Base-by-base conservation (phyloP, 192 early-diverging fungal species). In the Linnemannia schmuckeri region DNA sequence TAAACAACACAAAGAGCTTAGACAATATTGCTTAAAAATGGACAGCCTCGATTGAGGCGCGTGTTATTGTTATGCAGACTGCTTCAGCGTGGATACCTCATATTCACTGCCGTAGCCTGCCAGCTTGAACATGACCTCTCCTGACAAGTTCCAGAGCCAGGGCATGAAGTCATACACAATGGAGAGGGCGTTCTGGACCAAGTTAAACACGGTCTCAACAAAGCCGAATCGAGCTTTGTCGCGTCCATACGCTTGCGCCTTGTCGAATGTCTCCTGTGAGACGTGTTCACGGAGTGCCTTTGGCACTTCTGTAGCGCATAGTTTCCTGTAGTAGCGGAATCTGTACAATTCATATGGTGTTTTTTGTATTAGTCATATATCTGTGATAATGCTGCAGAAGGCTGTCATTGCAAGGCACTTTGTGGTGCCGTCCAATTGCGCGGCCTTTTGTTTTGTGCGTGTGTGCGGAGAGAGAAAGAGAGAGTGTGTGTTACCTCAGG, bases 211-310 rank as follows among this genome's bases (percentile, higher is more conserved):
- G 42, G 90, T 89, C 37, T 89, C 88, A 30, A 98, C 86, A 83
- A 99, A 94, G 10, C 85, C 91, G 85, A 98, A 96, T 40, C 91
- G 91, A 69, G 94, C 91, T 86, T 96, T 98, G 87, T 98, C 98
- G 33, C 94, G 87, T 61, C 96, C 94, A 76, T 99, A 99, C 17
- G 92, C 94, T 74, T 95, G 95, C 20, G 97, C 94, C 88, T 98
- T 96, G 46, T 85, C 75, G 75, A 97, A 98, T 37, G 96, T 93
- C 72, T 98, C 93, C 20, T 94, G 90, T n/a, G 83, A 52, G 57
- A 93, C 90, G 22, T 97, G 92, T 69, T 92, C 89, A 30, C 84
- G 73, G n/a, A 99, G 90, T 20, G 92, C 89, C 63, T 89, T 90
- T n/a, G 97, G 98, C 20, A 93, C 91, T 13, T 91, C 82, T 44